Percentiles rank a stretch among this genome's conserved stretches.
These are phyloP conservation scores for Amoebophrya sp. DNA, from an alignment of 169 alveolate genomes.

Conservation along the genomic window DNA sequence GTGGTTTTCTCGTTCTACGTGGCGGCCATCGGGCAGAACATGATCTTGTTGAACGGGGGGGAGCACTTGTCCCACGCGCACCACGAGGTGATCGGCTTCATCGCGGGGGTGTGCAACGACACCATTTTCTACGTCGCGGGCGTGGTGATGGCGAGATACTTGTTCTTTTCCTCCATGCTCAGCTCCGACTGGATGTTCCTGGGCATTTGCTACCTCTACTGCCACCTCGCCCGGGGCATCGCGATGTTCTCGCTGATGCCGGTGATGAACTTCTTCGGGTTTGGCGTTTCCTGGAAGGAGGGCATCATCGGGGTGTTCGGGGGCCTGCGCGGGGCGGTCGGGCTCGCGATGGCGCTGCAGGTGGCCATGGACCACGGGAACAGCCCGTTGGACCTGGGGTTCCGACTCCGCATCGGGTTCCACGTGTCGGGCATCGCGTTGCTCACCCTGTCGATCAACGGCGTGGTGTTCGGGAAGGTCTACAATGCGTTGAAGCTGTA, in stretches of 20 bases:
- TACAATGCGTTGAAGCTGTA: neutral
- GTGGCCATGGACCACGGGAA: neutral
- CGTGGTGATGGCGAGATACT: neutral
- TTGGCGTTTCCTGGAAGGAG: neutral
- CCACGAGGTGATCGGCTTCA: neutral
- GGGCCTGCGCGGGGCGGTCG: neutral
- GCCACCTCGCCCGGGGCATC: neutral
- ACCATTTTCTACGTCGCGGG: neutral
- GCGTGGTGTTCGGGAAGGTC: neutral
- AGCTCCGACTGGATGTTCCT: neutral
- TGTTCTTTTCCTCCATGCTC: neutral
- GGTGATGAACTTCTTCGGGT: neutral
- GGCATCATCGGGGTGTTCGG: neutral
- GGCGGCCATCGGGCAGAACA: neutral
- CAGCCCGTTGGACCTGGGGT: neutral
- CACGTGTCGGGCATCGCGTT: slow-evolving; percentile 1
- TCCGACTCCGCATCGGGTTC: slow-evolving; percentile 2
- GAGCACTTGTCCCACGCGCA: neutral
- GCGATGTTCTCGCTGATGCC: neutral
- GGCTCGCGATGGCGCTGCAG: neutral
- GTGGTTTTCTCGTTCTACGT: neutral
- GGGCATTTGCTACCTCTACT: neutral
- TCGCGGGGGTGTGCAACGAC: neutral
- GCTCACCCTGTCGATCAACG: neutral
- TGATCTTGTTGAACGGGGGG: neutral